A percentile compares a stretch with the other conserved stretches of the same genome.
Evolutionary conservation across 2,329 filamentous ascomycete genomes (phyloP).

Genomic region (Aspergillus calidoustus): DNA sequence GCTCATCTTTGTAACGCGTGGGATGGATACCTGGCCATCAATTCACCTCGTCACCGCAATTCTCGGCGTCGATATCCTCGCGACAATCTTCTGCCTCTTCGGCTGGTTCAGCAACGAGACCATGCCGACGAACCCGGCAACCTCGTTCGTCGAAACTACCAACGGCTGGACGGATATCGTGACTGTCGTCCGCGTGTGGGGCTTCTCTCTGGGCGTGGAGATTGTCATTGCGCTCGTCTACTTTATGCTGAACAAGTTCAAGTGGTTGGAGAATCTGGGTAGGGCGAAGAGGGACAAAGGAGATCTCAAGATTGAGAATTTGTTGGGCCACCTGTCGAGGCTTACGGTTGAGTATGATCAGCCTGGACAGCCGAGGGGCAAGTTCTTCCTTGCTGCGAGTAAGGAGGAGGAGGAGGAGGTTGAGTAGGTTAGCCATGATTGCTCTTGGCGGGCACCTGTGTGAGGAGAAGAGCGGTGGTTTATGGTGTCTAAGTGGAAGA

Average conservation of each 20-base stretch:
- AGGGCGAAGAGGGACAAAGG: conserved; percentile 52
- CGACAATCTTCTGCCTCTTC: conserved; percentile 76
- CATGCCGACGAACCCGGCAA: conserved; percentile 36
- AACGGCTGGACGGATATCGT: conserved; percentile 65
- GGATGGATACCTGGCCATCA: conserved; percentile 72
- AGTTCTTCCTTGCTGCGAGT: conserved; percentile 47
- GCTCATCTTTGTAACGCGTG: conserved; percentile 95
- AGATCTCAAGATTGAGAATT: conserved; percentile 56
- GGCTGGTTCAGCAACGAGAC: conserved; percentile 69
- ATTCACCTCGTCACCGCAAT: conserved; percentile 74
- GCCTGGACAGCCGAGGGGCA: conserved; percentile 49
- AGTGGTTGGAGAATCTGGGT: conserved; percentile 53
- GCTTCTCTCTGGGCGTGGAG: conserved; percentile 55
- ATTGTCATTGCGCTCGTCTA: conserved; percentile 58
- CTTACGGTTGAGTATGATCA: conserved; percentile 56
- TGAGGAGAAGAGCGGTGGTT: neutral
- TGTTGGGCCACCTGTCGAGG: conserved; percentile 54
- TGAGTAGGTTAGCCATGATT: conserved; percentile 32
- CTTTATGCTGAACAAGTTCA: conserved; percentile 51
- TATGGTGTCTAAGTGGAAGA: neutral
- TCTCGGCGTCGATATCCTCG: conserved; percentile 70
- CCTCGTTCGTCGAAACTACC: conserved; percentile 38
- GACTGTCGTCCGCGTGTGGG: conserved; percentile 57
- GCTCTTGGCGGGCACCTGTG: neutral
- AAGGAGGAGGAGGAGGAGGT: conserved; percentile 53